Base-by-base conservation (phyloP, 352 stramenopile species). In the Phytophthora idaei region DNA sequence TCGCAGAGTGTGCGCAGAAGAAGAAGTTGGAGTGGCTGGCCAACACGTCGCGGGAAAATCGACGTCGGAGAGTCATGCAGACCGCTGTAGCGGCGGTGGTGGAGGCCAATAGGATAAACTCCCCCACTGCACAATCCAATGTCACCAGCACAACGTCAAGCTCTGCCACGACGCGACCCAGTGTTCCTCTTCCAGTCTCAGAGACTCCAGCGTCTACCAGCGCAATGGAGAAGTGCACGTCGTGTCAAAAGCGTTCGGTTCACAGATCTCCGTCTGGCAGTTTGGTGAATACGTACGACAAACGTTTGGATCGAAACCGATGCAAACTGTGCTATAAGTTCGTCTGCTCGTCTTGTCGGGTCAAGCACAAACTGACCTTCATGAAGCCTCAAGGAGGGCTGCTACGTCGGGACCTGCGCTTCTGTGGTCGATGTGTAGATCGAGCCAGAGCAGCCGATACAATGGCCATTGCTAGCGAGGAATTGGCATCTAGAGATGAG, bases 11-110 rank as follows among this genome's bases (percentile, higher is more conserved):
- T 55, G 71, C 61, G 5, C 68, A 67, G 34, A 57, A 60, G 17
- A 83, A 80, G 69, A 83, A 83, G n/a, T 51, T 80, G 21, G 54
- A 59, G 42, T 80, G 69, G 68, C 21, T 73, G 8, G 50, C 67
- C 9, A 71, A 57, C 42, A 74, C 45, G 44, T 60, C 55, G 6
- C 57, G 47, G 15, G 49, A 63, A 21, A 25, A 49, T 14, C 54
- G 41, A 25, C 50, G 55, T 5, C 57, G 71, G 45, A 31, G 39
- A 9, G 53, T 57, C 17, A 55, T 67, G 36, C 34, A 66, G 21
- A 61, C 48, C n/a, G 61, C 66, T 17, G 57, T 74, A 2, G 61
- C 61, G 4, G 56, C 56, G 3, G 61, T 61, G 12, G 39, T 71
- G 31, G 56, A 61, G 34, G 61, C 67, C 9, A 64, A 56, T 39